phyloP scores from a whole-genome alignment of 164 flowering plant species.

The Piper longum region DNA sequence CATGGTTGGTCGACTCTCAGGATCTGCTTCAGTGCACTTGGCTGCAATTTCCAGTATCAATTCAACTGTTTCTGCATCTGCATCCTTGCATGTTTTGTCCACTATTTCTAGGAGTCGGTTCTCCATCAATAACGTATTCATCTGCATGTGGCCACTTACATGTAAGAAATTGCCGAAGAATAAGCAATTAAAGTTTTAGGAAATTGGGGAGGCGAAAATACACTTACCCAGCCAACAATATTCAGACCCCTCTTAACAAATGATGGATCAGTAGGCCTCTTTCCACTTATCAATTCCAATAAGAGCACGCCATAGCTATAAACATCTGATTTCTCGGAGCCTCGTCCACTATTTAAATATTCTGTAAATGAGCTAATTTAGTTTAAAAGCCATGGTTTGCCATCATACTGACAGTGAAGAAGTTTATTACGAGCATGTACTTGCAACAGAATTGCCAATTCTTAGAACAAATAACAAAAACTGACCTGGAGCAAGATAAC shows the following conservation, averaged over 20 bases:
- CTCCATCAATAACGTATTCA: constrained; percentile 62
- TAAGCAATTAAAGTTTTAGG: neutral
- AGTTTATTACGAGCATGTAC: too few species aligned
- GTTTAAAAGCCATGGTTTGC: neutral
- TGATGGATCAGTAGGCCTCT: constrained; percentile 82
- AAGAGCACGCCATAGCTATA: constrained; percentile 95
- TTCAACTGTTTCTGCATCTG: constrained; percentile 59
- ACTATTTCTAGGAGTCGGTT: constrained; percentile 59
- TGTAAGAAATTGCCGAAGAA: neutral
- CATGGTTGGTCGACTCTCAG: constrained; percentile 82
- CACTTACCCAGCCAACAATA: constrained; percentile 89
- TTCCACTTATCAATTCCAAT: constrained; percentile 93
- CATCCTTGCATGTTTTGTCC: constrained; percentile 56
- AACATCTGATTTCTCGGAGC: constrained; percentile 85
- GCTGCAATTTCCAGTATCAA: constrained; percentile 68
- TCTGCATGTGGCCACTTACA: constrained; percentile 25
- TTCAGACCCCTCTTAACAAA: constrained; percentile 74
- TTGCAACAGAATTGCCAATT: neutral
- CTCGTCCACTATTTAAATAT: constrained; percentile 85
- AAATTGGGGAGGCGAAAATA: neutral
- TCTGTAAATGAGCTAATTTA: constrained; percentile 22
- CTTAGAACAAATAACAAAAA: neutral
- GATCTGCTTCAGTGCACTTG: constrained; percentile 66
- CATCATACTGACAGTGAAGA: too few species aligned
- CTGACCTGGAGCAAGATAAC: constrained; percentile 88